These are phyloP conservation scores for Phyllostachys edulis DNA, from an alignment of 176 grass and related monocot genomes.

Conservation along the genomic window DNA sequence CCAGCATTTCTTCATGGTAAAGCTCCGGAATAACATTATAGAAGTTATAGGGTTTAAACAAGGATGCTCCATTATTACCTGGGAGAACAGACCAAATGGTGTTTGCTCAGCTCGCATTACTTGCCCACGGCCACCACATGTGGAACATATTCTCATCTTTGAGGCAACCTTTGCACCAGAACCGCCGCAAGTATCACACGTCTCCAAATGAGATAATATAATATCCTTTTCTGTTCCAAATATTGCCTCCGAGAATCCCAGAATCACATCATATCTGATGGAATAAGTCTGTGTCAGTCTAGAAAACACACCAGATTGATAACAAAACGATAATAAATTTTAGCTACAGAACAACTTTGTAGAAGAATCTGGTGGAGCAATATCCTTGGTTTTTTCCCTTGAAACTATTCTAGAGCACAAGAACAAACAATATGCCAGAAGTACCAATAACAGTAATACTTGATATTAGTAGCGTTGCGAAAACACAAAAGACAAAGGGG, in stretches of 20 bases:
- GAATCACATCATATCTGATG: slow-evolving; percentile 82
- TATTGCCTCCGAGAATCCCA: slow-evolving; percentile 90
- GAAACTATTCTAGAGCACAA: not conserved
- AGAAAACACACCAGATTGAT: slow-evolving; percentile 28
- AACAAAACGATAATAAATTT: slow-evolving; percentile 2
- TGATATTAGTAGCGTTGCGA: not conserved
- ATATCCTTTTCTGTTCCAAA: slow-evolving; percentile 97
- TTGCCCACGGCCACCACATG: slow-evolving; percentile 94
- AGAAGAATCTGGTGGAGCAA: not conserved
- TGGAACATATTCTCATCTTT: slow-evolving; percentile 85
- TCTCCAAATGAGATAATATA: slow-evolving; percentile 94
- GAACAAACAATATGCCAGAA: slow-evolving; percentile 9
- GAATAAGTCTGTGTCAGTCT: slow-evolving; percentile 36
- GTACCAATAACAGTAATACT: not conserved
- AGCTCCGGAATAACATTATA: not conserved
- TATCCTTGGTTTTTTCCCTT: not conserved
- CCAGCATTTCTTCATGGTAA: not conserved
- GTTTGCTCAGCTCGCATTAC: slow-evolving; percentile 99
- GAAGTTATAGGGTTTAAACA: not conserved
- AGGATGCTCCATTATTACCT: slow-evolving; percentile 52
- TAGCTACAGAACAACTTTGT: slow-evolving; percentile 9
- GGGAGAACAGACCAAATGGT: slow-evolving; percentile 97
- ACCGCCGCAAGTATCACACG: slow-evolving; percentile 80
- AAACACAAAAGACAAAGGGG: not conserved
- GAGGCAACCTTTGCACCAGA: slow-evolving; percentile 88